Base-by-base conservation (phyloP, 148 eudicot species). In the Rhododendron ovatum region DNA sequence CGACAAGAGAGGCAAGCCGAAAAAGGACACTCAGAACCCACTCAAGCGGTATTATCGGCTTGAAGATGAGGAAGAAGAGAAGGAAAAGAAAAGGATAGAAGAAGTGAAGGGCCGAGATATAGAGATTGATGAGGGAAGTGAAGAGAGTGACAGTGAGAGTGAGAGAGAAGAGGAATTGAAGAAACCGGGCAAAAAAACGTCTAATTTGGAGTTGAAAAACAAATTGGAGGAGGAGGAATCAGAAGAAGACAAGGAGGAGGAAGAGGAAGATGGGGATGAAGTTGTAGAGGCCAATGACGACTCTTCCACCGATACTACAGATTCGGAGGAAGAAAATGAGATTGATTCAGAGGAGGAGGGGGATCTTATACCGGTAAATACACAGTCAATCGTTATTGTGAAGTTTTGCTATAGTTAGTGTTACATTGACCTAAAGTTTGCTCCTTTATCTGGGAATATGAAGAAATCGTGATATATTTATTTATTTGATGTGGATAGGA, bases 1-100 rank as follows among this genome's bases (percentile, higher is more conserved):
- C 0, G 99, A 96, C 55, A 96, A 95, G 94, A 86, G 98, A 10
- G 99, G 99, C 7, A 95, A 91, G 67, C 85, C 35, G 1, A 93
- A 81, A 71, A 90, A 89, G 82, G 85, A 89, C 47, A 48, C 86
- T n/a, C 88, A 88, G 45, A 90, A 89, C 47, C 88, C 91, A 30
- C 95, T 95, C 51, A 84, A 79, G 3, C 91, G 91, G 7, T 93
- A 93, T 71, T 96, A 95, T 78, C 93, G 88, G n/a, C 82, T 91
- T 50, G 94, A 91, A 57, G 94, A 85, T 1, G 89, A 86, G 57
- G 88, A 76, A 65, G 80, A 39, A 77, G 86, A 77, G 14, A 61
- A 85, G 47, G 80, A 80, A 83, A 41, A 18, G 47, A 86, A 87
- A 74, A 47, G 22, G 43, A 82, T 79, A 83, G 82, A 39, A 28